Percentiles rank a stretch among this genome's conserved stretches.
Conservation (phyloP, 495 filamentous ascomycete species). For the Polyplosphaeria fusca region DNA sequence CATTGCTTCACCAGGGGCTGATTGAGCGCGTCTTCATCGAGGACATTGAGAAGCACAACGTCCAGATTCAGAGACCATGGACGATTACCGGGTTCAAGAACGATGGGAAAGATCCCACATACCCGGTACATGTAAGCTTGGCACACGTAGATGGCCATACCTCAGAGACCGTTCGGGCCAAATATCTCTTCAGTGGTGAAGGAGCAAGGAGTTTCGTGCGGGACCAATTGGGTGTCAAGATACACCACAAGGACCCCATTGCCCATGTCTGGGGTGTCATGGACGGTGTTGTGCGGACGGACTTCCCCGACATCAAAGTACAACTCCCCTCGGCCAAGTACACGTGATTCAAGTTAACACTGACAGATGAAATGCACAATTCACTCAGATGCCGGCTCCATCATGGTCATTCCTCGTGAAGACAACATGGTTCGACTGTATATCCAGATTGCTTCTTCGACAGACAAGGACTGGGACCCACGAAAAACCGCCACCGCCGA, state of each 20-base stretch:
- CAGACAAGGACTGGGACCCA: slow-evolving; percentile 58
- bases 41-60: slow-evolving; percentile 59
- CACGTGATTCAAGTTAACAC: no score
- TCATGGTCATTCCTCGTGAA: slow-evolving; percentile 48
- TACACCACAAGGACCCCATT: slow-evolving; percentile 63
- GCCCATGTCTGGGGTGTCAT: slow-evolving; percentile 52
- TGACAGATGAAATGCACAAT: slow-evolving; percentile 86
- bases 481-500: slow-evolving; percentile 50
- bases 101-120: slow-evolving; percentile 52
- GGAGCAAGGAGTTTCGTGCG: slow-evolving; percentile 63
- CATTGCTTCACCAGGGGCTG: slow-evolving; percentile 62
- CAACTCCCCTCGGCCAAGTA: neutral
- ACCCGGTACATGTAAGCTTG: slow-evolving; percentile 66
- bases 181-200: slow-evolving; percentile 65
- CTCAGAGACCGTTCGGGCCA: slow-evolving; percentile 60
- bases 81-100: slow-evolving; percentile 60
- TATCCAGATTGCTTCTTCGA: slow-evolving; percentile 53
- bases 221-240: slow-evolving; percentile 56
- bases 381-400: slow-evolving; percentile 48
- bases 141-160: slow-evolving; percentile 71
- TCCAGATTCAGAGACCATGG: slow-evolving; percentile 59
- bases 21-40: slow-evolving; percentile 64
- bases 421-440: slow-evolving; percentile 48
- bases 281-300: slow-evolving; percentile 46
- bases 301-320: slow-evolving; percentile 51